Evolutionary conservation across 768 basidiomycete species (phyloP), one percentile per base, ranked within the genome.

Genomic region (Tylopilus felleus): DNA sequence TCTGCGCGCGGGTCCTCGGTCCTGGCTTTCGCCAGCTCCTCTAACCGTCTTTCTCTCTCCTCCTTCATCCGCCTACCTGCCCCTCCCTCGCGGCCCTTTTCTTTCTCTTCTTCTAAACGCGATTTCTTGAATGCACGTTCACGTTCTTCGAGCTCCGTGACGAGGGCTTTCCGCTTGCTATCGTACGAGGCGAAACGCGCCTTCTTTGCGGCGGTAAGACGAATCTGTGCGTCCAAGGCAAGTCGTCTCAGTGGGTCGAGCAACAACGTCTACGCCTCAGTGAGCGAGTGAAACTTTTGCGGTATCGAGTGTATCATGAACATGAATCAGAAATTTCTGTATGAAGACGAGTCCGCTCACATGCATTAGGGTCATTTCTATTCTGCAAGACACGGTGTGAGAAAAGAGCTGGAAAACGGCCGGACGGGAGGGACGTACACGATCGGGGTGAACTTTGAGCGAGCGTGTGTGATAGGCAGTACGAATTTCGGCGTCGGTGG

Each of bases 391-490:
- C 7, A 4, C 5, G 40, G 17, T 33, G 59, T 59, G 44, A 54
- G 47, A 48, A 36, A 47, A 36, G 58, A n/a, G 64, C 61, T 33
- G n/a, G 49, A 19, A 25, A 13, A 45, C 29, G 56, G 58, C 43
- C 57, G 48, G 57, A 60, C 28, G 42, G 22, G 42, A 38, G 10
- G 57, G 56, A 77, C 81, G 57, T 60, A 90, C 90, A 65, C 89
- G 81, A 65, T 93, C 91, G 27, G 91, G 91, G 71, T 93, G 91
- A 33, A 92, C 88, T 73, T 90, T 92, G 61, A 90, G 77, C 2
- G 91, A 92, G 27, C 82, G 77, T 54, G 88, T 78, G 38, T 90
- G 80, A 60, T 92, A 93, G 0, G 90, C 89, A 3, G 84, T 88
- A 53, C 81, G 79, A 49, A 93, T 88, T 58, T 91, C 90, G 47